A percentile compares a stretch with the other conserved stretches of the same genome.
These are phyloP conservation scores for Paratinospora sagittata DNA, from an alignment of 164 flowering plant genomes.

Conservation along the genomic window DNA sequence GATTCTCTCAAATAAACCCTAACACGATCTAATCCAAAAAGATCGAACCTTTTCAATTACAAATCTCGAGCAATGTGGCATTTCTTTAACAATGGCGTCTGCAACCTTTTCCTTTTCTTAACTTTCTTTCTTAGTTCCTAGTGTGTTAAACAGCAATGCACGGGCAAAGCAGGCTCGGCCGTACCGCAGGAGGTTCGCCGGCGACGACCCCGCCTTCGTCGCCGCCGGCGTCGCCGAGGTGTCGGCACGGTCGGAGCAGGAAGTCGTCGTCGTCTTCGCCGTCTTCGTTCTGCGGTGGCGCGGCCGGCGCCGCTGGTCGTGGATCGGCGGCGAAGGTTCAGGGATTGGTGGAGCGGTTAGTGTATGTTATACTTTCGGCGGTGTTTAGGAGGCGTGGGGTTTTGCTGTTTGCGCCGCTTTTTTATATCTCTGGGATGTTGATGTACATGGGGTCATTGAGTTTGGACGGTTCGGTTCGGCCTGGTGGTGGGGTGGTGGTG, in stretches of 20 bases:
- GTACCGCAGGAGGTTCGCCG: conserved; percentile 4
- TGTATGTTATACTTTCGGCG: conserved; percentile 41
- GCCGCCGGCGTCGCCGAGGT: conserved; percentile 44
- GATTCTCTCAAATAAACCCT: no score
- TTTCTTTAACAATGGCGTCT: no score
- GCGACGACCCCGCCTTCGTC: conserved; percentile 19
- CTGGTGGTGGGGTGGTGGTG: neutral
- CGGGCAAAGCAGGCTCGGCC: conserved; percentile 52
- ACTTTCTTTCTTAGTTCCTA: no score
- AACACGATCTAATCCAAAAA: no score
- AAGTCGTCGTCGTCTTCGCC: neutral
- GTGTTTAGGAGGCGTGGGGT: conserved; percentile 54
- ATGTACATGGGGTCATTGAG: conserved; percentile 52
- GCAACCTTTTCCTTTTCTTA: no score
- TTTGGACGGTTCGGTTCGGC: conserved; percentile 26
- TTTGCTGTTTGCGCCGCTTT: conserved; percentile 51
- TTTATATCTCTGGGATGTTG: conserved; percentile 54
- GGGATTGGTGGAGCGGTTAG: conserved; percentile 34
- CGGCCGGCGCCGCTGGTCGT: neutral
- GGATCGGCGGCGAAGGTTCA: conserved; percentile 22
- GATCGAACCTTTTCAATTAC: no score
- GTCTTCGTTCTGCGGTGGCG: conserved; percentile 5
- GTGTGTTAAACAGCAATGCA: conserved; percentile 27
- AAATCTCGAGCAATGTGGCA: no score
- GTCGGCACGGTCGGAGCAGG: conserved; percentile 34